A percentile compares a stretch with the other conserved stretches of the same genome.
phyloP scores from a whole-genome alignment of 495 filamentous ascomycete genomes.

The Penicillium diatomitis region DNA sequence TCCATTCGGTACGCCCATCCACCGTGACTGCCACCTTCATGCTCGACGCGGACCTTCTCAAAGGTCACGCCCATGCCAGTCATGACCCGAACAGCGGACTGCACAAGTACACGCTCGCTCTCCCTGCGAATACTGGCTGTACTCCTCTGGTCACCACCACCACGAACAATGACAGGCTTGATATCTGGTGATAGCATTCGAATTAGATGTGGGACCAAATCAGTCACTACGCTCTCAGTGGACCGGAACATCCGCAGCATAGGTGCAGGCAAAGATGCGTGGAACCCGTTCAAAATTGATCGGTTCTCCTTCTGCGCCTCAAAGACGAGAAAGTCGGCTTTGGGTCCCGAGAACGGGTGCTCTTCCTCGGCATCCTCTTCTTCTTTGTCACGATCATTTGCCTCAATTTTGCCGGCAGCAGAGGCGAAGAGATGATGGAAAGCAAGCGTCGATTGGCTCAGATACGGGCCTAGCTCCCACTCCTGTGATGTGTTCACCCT shows the following conservation, averaged over 20 bases:
- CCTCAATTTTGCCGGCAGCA: constrained; percentile 27
- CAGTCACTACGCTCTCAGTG: constrained; percentile 60
- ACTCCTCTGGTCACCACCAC: constrained; percentile 53
- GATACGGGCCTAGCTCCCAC: constrained; percentile 80
- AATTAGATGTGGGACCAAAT: constrained; percentile 74
- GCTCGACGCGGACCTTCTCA: constrained; percentile 72
- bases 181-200: constrained; percentile 80
- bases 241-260: constrained; percentile 70
- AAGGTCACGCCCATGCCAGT: constrained; percentile 68
- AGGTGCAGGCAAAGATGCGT: constrained; percentile 45
- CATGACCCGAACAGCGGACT: constrained; percentile 71
- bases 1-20: constrained; percentile 92
- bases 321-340: constrained; percentile 67
- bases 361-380: constrained; percentile 45
- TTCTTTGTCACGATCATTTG: constrained; percentile 23
- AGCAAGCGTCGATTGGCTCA: constrained; percentile 74
- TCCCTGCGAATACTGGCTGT: constrained; percentile 82
- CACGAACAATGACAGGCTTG: constrained; percentile 83
- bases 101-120: constrained; percentile 69
- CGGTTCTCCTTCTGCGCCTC: constrained; percentile 67
- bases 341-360: constrained; percentile 68
- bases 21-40: constrained; percentile 40
- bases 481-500: constrained; percentile 68
- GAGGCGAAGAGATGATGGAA: constrained; percentile 87
- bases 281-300: constrained; percentile 43